Base-by-base conservation (phyloP, 495 filamentous ascomycete genomes). In the Amphirosellinia nigrospora region DNA sequence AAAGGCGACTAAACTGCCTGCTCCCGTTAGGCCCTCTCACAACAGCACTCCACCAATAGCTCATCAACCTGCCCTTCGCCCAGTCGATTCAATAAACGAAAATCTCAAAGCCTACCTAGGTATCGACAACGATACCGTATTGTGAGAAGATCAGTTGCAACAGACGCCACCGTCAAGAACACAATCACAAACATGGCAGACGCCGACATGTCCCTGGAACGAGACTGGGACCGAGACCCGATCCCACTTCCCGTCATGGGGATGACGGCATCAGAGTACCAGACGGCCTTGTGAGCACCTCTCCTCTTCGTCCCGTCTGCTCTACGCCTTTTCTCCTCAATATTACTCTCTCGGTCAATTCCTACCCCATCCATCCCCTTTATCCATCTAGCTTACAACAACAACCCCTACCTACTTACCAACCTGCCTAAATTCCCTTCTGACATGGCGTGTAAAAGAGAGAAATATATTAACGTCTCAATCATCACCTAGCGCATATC, bases 191-290 rank as follows among this genome's bases (percentile, higher is more conserved):
- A 34, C 39, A 68, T 58, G 39, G 15, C 19, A 41, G 36, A 63
- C 10, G 6, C 28, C 32, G 23, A 43, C 28, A 28, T 39, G 34
- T 36, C 7, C 26, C 15, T 23, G n/a, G n/a, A n/a, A n/a, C n/a
- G n/a, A n/a, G n/a, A n/a, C 21, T 10, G 45, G 8, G 19, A 41
- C 45, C 30, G 45, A 11, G 23, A 56, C 3, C 30, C 30, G 23
- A 66, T 66, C 64, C 64, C 64, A 11, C 50, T 60, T 39, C 68
- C 48, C 28, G 60, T 70, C 36, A 70, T 70, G 60, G 68, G 68
- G 38, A 56, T 70, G 60, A 64, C 59, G 26, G 21, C 39, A 21
- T 11, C 26, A 0, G 68, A 70, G 48, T 70, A 70, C 39, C 45
- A 64, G 21, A 50, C 60, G 3, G 68, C 68, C 36, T 70, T 70